Evolutionary conservation across 805 yeast genomes (phyloP), one percentile per base, ranked within the genome.

Genomic region (Tetrapisispora taiwanensis): DNA sequence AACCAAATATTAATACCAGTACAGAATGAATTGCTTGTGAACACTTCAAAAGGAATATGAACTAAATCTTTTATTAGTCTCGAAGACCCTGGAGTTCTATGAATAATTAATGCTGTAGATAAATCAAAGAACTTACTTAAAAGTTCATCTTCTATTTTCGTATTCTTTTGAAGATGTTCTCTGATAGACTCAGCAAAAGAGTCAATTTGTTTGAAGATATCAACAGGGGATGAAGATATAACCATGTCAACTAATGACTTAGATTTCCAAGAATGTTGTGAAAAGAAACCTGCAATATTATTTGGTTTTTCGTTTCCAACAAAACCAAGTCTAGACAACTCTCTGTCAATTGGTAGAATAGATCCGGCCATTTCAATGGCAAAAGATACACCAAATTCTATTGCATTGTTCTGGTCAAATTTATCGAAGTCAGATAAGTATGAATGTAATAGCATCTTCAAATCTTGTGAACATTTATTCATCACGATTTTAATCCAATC

Each of bases 331-430:
- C 74, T 72, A 2, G 76, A 72, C 26, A 81, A 61, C 53, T 84
- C 92, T 36, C 80, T 67, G 53, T 86, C 94, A 26, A 71, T 71
- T 17, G 80, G 71, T n/a, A 79, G 65, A 12, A 86, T 73, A 4
- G 75, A 61, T 4, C 92, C 87, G 1, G 95, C 95, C 80, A 87
- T 75, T 51, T 85, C 92, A 46, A 89, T 67, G 0, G 98, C 97
- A 70, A 90, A 85, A 0, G 95, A 81, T 40, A 88, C 81, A 44
- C 97, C 97, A 55, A 74, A 79, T 45, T 84, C 81, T 35, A 84
- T 73, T 53, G 54, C 67, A 53, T 61, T 72, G 51, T 60, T 58
- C 49, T 55, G 64, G 49, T 53, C 66, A 45, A 53, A 59, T 46
- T 52, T 48, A 22, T 70, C 66, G 51, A 66, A 52, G 26, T 69